These are phyloP conservation scores for Plantago major DNA, from an alignment of 257 asterid genomes.

Conservation along the genomic window DNA sequence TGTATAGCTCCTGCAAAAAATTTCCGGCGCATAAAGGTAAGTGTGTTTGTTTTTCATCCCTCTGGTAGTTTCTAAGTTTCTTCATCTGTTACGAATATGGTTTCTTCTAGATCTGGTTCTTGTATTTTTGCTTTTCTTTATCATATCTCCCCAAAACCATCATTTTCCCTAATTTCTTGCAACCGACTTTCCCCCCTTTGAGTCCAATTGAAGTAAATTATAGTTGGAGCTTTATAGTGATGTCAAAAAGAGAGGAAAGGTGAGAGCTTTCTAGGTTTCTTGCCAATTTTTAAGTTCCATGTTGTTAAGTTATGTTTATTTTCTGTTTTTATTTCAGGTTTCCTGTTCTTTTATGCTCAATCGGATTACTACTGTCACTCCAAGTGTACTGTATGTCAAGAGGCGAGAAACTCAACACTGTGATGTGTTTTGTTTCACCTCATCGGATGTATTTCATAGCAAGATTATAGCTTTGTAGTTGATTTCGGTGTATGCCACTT, in stretches of 20 bases:
- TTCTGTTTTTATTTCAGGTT: too few relatives aligned
- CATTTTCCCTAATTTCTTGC: not conserved
- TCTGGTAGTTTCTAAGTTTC: too few relatives aligned
- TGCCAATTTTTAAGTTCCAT: not conserved
- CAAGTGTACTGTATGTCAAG: too few relatives aligned
- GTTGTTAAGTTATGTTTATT: not conserved
- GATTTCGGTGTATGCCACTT: constrained; percentile 16
- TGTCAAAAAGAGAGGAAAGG: constrained; percentile 21
- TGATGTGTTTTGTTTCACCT: not conserved
- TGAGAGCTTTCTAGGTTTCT: too few relatives aligned
- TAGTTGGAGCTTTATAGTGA: constrained; percentile 73
- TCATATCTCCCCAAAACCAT: not conserved
- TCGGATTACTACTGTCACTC: too few relatives aligned
- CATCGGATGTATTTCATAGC: constrained; percentile 22
- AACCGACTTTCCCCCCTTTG: not conserved
- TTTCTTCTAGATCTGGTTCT: not conserved
- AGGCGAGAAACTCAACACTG: too few relatives aligned
- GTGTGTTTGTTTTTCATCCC: too few relatives aligned
- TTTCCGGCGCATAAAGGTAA: too few relatives aligned
- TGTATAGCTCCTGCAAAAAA: too few relatives aligned
- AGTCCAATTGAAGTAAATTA: not conserved
- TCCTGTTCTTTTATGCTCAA: too few relatives aligned
- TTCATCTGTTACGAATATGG: too few relatives aligned
- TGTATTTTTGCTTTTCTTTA: not conserved
- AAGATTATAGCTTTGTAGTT: constrained; percentile 16